phyloP scores from a whole-genome alignment of 257 asterid species.

The Handroanthus guayacan region DNA sequence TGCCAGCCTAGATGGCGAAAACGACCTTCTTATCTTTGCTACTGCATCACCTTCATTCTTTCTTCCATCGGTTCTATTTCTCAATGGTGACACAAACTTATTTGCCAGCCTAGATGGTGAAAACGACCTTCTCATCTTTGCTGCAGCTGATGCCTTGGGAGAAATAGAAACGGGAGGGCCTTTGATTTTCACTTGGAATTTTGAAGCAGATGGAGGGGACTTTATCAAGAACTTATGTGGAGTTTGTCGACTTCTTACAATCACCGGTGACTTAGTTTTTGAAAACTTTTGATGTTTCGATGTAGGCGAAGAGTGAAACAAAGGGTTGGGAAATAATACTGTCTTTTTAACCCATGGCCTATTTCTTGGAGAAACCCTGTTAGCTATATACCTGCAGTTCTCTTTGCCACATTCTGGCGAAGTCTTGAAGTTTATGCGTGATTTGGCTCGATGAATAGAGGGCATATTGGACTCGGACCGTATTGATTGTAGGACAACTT shows the following conservation, averaged over 20 bases:
- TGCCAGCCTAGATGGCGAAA: conserved; percentile 45
- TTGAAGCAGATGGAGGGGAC: conserved; percentile 53
- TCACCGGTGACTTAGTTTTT: conserved; percentile 69
- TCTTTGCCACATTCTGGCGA: conserved; percentile 75
- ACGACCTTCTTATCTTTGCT: conserved; percentile 42
- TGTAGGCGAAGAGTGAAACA: conserved; percentile 71
- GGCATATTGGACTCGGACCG: conserved; percentile 52
- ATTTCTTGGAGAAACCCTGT: conserved; percentile 82
- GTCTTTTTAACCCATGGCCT: conserved; percentile 89
- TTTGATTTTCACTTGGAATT: conserved; percentile 59
- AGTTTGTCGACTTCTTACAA: conserved; percentile 50
- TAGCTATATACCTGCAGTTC: conserved; percentile 69
- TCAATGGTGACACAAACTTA: conserved; percentile 42
- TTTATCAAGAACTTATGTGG: conserved; percentile 90
- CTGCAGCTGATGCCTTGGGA: conserved; percentile 40
- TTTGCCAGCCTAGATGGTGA: conserved; percentile 45
- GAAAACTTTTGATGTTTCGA: conserved; percentile 52
- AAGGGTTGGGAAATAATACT: conserved; percentile 85
- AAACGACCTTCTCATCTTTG: conserved; percentile 42
- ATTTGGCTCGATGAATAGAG: conserved; percentile 62
- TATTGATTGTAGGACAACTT: conserved; percentile 43
- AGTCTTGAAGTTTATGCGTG: conserved; percentile 81
- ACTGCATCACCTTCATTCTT: conserved; percentile 44
- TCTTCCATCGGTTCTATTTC: conserved; percentile 38
- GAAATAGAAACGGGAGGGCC: conserved; percentile 44